phyloP scores from a whole-genome alignment of 2,329 filamentous ascomycete genomes.

The Colletotrichum paranaense region DNA sequence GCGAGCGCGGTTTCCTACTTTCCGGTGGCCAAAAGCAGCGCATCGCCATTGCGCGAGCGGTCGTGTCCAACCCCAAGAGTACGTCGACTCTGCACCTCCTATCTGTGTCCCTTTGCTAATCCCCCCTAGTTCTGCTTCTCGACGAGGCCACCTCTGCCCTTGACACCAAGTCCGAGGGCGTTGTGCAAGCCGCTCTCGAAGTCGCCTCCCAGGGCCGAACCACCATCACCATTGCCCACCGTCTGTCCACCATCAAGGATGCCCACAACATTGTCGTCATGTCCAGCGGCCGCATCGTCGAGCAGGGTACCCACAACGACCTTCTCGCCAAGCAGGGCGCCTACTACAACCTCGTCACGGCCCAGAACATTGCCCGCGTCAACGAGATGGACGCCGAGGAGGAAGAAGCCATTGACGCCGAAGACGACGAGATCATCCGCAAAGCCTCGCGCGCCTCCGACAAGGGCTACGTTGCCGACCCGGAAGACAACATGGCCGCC shows the following conservation, averaged over 20 bases:
- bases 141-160: constrained; percentile 96
- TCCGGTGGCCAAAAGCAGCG: constrained; percentile 97
- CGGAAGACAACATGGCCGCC: constrained; percentile 70
- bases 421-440: constrained; percentile 62
- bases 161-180: constrained; percentile 93
- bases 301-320: constrained; percentile 89
- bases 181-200: constrained; percentile 93
- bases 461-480: constrained; percentile 61
- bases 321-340: constrained; percentile 77
- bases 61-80: constrained; percentile 90
- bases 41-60: constrained; percentile 91
- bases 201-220: constrained; percentile 87
- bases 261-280: constrained; percentile 98
- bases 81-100: constrained; percentile 38
- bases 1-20: constrained; percentile 90
- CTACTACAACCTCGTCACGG: constrained; percentile 88
- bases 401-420: constrained; percentile 59
- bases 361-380: constrained; percentile 80
- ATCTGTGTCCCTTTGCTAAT: constrained; percentile 33
- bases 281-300: constrained; percentile 84
- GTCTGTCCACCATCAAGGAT: constrained; percentile 91
- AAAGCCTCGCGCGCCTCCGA: constrained; percentile 56
- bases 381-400: constrained; percentile 65
- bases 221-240: constrained; percentile 95
- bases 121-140: constrained; percentile 75